These are phyloP conservation scores for Colletotrichum sp. DNA, from an alignment of 2,329 filamentous ascomycete genomes.

Conservation along the genomic window DNA sequence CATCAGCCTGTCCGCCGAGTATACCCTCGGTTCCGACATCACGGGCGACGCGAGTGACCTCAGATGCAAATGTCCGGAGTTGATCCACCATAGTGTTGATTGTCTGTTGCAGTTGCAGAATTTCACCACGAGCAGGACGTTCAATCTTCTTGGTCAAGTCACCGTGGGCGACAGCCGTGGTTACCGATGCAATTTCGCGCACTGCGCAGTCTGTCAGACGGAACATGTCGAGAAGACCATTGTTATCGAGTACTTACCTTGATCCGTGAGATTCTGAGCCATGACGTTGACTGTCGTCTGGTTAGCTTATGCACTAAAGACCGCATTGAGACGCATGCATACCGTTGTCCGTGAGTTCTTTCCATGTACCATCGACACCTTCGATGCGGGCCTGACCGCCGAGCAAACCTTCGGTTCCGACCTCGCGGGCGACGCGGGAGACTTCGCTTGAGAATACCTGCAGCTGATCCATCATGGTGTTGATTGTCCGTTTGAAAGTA, in stretches of 20 bases:
- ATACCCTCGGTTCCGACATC: constrained; percentile 87
- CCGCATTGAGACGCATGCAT: constrained; percentile 25
- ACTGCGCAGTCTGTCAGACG: constrained; percentile 48
- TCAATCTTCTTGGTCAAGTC: constrained; percentile 87
- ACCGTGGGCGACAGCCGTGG: constrained; percentile 81
- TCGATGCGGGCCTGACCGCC: constrained; percentile 93
- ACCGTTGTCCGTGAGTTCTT: constrained; percentile 90
- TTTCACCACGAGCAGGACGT: constrained; percentile 80
- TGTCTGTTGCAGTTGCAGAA: constrained; percentile 81
- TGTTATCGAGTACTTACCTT: constrained; percentile 51
- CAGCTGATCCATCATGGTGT: constrained; percentile 98
- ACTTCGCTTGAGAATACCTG: constrained; percentile 97
- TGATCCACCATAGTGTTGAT: constrained; percentile 93
- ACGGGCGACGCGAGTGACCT: constrained; percentile 82
- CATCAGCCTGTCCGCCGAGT: constrained; percentile 81
- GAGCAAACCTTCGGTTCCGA: constrained; percentile 93
- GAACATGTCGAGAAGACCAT: neutral
- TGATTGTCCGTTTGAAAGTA: constrained; percentile 97
- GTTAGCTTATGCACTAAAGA: neutral
- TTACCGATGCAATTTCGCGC: constrained; percentile 84
- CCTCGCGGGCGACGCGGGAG: constrained; percentile 90
- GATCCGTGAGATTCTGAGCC: constrained; percentile 82
- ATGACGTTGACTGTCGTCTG: constrained; percentile 72
- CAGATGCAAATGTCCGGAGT: constrained; percentile 80
- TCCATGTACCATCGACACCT: constrained; percentile 96